Evolutionary conservation across 192 early-diverging fungal species (phyloP).

Genomic region (Chytriomyces sp.): DNA sequence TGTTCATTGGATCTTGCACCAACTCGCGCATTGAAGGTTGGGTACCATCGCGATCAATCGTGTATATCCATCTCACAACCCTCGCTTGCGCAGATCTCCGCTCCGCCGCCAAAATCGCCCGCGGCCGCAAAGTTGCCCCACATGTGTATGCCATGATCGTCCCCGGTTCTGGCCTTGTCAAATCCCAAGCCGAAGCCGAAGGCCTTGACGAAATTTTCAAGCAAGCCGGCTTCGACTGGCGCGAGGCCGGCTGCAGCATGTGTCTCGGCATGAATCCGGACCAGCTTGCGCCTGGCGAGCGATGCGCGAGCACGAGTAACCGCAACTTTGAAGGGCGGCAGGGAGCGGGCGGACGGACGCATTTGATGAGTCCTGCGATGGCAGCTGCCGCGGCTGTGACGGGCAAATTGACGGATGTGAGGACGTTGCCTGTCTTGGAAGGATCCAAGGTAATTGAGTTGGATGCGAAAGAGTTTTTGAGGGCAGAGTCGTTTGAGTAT

Average conservation of each 20-base stretch:
- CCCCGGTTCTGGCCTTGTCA: conserved; percentile 72
- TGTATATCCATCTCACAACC: not conserved
- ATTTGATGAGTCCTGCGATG: conserved; percentile 68
- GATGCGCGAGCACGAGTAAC: conserved; percentile 74
- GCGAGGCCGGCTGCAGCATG: conserved; percentile 72
- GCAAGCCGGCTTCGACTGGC: conserved; percentile 73
- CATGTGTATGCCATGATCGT: conserved; percentile 69
- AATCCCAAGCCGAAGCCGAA: conserved; percentile 70
- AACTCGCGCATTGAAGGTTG: conserved; percentile 72
- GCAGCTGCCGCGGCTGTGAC: conserved; percentile 70
- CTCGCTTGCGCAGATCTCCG: conserved; percentile 50
- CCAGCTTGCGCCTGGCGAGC: conserved; percentile 66
- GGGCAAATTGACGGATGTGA: conserved; percentile 64
- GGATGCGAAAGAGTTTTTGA: conserved; percentile 43
- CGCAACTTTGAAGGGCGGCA: conserved; percentile 76
- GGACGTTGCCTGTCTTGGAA: conserved; percentile 37
- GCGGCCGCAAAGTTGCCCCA: conserved; percentile 60
- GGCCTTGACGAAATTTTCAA: conserved; percentile 69
- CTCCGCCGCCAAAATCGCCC: conserved; percentile 59
- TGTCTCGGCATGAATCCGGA: conserved; percentile 78
- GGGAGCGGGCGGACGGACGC: conserved; percentile 67
- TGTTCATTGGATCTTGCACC: conserved; percentile 75
- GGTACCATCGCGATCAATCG: not conserved
- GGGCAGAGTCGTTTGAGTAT: conserved; percentile 41
- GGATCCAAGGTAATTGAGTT: conserved; percentile 38